phyloP scores from a whole-genome alignment of 2,329 filamentous ascomycete genomes.

The Nothophoma quercina region DNA sequence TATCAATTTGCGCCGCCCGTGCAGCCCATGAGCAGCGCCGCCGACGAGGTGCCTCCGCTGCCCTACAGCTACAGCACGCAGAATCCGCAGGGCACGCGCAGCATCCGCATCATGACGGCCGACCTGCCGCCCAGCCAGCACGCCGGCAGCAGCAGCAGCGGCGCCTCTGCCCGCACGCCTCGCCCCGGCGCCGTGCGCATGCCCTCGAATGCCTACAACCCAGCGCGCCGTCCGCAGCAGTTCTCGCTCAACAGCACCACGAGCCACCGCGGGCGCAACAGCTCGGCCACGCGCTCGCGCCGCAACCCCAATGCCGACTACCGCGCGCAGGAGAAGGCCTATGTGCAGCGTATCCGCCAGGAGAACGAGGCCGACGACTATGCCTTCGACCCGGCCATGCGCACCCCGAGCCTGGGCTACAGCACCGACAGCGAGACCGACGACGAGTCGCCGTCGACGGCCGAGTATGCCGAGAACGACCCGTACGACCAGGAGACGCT shows the following conservation, averaged over 20 bases:
- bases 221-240: slow-evolving; percentile 57
- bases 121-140: slow-evolving; percentile 33
- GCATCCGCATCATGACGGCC: slow-evolving; percentile 36
- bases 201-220: slow-evolving; percentile 60
- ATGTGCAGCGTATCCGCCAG: slow-evolving; percentile 88
- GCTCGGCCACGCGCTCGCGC: slow-evolving; percentile 61
- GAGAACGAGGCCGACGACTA: slow-evolving; percentile 74
- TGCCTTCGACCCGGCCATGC: slow-evolving; percentile 68
- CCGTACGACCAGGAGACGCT: slow-evolving; percentile 90
- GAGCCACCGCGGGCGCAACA: slow-evolving; percentile 62
- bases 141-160: slow-evolving; percentile 31
- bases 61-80: slow-evolving; percentile 35
- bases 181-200: slow-evolving; percentile 56
- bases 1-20: slow-evolving; percentile 52
- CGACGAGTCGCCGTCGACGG: slow-evolving; percentile 87
- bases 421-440: slow-evolving; percentile 83
- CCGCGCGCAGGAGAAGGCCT: slow-evolving; percentile 89
- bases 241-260: slow-evolving; percentile 52
- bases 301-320: slow-evolving; percentile 76
- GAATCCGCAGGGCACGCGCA: slow-evolving; percentile 32
- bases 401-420: slow-evolving; percentile 72
- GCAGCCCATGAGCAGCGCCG: slow-evolving; percentile 37
- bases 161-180: slow-evolving; percentile 29
- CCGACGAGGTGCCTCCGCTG: slow-evolving; percentile 16
- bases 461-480: slow-evolving; percentile 81